Conservation (phyloP, 495 filamentous ascomycete species). For the Podospora conica region DNA sequence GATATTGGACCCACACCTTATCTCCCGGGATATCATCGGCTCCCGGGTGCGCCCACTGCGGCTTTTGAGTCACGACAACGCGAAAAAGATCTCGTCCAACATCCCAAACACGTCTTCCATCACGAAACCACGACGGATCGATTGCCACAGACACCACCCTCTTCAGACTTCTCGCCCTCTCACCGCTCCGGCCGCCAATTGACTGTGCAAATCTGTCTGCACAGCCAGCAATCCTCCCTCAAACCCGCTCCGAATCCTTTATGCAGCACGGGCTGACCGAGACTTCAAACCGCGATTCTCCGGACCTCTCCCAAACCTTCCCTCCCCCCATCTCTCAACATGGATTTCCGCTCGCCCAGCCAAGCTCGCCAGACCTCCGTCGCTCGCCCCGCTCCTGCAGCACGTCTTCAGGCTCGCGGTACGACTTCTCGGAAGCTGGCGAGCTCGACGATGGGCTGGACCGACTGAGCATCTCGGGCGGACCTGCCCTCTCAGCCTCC, state of each 20-base stretch:
- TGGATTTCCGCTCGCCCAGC: conserved; percentile 60
- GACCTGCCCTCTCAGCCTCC: conserved; percentile 6
- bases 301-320: conserved; percentile 36
- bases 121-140: neutral
- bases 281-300: conserved; percentile 49
- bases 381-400: conserved; percentile 25
- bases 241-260: conserved; percentile 53
- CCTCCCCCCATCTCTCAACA: conserved; percentile 55
- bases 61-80: neutral
- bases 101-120: conserved; percentile 12
- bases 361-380: conserved; percentile 29
- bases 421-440: conserved; percentile 14
- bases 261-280: conserved; percentile 80
- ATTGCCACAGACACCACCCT: neutral
- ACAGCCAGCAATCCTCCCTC: conserved; percentile 55
- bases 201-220: conserved; percentile 42
- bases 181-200: neutral
- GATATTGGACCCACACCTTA: neutral
- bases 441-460: conserved; percentile 34
- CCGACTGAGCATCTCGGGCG: conserved; percentile 35
- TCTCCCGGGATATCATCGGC: neutral
- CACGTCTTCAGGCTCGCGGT: conserved; percentile 25
- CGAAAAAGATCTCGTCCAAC: neutral
- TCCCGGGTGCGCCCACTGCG: neutral
- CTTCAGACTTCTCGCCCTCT: neutral